Base-by-base conservation (phyloP, 805 yeast species). In the Teunomyces funiuensis region DNA sequence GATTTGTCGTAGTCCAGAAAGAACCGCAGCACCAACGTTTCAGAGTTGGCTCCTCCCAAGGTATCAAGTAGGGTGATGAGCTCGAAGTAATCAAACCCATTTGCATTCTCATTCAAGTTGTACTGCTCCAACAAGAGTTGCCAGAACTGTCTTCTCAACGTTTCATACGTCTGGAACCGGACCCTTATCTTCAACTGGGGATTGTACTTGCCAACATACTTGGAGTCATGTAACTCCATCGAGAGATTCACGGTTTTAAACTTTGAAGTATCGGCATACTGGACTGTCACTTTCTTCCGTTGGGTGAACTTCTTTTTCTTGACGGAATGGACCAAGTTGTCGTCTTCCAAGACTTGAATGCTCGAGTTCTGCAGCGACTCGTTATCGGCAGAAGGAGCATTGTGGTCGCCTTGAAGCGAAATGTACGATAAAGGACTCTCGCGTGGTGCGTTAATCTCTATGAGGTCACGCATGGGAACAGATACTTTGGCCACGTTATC, bases 401-500 rank as follows among this genome's bases (percentile, higher is more conserved):
- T 31, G 11, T n/a, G 20, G 9, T 31, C 34, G n/a, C 22, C 37
- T 14, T 15, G 37, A 5, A 25, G 14, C 9, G 28, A 14, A 9
- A 33, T 13, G 16, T 23, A 6, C 3, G 20, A 20, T 17, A 15
- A 13, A 3, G 39, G 29, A 50, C 51, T 48, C 23, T 45, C 41
- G 39, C 46, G 43, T 13, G 37, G 25, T 8, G 43, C 49, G 0
- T 66, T 66, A 33, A 66, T 60, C 11, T 59, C 61, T 4, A 45
- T 72, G 13, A 85, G 55, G 11, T 80, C 80, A 6, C 61, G 49
- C 36, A 88, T 66, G 0, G 85, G 76, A 14, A 88, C 57, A 3
- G 78, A 65, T 5, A 80, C 79, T 16, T 69, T 69, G 6, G 95
- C 96, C 9, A 93, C 88, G 33, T 80, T 76, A 54, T 91, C 97